These are phyloP conservation scores for Lyophyllum shimeji DNA, from an alignment of 768 basidiomycete species.

Conservation along the genomic window DNA sequence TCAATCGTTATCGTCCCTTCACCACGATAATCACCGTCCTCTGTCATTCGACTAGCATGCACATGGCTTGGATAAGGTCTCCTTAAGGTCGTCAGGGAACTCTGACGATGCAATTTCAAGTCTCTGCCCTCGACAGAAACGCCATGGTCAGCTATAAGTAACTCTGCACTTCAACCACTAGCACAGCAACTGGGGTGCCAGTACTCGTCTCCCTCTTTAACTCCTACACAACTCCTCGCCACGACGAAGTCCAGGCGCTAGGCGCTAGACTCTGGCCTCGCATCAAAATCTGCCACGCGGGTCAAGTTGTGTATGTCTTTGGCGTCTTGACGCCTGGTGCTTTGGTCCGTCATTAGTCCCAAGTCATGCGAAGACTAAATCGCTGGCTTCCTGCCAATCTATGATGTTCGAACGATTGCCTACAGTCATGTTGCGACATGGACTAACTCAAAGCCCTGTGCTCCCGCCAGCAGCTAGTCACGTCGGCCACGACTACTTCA, in stretches of 20 bases:
- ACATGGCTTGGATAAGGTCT: not conserved
- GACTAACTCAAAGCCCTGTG: no score
- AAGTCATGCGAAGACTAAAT: not conserved
- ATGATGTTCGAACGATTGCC: no score
- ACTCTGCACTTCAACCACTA: not conserved
- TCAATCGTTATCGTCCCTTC: not conserved
- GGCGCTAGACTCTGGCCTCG: not conserved
- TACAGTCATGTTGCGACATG: no score
- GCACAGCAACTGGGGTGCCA: not conserved
- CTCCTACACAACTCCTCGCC: not conserved
- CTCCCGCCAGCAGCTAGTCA: no score
- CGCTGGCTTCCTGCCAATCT: not conserved
- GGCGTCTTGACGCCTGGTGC: not conserved
- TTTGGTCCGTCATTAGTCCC: not conserved
- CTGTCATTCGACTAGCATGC: not conserved
- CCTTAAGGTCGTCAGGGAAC: not conserved
- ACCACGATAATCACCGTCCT: not conserved
- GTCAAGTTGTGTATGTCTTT: not conserved
- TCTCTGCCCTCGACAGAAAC: not conserved
- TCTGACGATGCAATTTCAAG: not conserved
- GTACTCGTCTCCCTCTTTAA: not conserved
- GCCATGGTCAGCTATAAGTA: no score
- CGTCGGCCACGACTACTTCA: no score
- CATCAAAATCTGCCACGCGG: not conserved
- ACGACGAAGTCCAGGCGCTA: not conserved